phyloP scores from a whole-genome alignment of 176 grass and related monocot genomes.

The Themeda triandra region DNA sequence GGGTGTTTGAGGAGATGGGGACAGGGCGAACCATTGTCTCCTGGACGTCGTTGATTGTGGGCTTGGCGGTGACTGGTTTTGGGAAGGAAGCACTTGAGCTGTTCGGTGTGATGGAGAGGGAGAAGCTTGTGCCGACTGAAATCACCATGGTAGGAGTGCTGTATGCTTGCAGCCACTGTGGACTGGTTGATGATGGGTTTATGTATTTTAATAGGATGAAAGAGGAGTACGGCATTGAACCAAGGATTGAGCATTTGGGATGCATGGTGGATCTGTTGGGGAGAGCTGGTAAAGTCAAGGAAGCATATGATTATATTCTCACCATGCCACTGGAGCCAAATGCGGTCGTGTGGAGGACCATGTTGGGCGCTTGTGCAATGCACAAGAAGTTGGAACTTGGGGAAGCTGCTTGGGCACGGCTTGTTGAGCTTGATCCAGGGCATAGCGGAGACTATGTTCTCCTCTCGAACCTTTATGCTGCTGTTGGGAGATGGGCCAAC shows the following conservation, averaged over 20 bases:
- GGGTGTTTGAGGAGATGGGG: conserved; percentile 70
- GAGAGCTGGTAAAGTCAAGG: conserved; percentile 64
- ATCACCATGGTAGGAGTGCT: conserved; percentile 83
- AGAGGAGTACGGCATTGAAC: conserved; percentile 49
- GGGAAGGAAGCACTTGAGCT: conserved; percentile 66
- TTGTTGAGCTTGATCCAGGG: conserved; percentile 69
- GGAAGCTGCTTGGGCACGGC: conserved; percentile 52
- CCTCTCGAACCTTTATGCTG: conserved; percentile 80
- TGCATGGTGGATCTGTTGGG: conserved; percentile 90
- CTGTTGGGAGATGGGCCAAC: conserved; percentile 59
- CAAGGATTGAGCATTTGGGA: conserved; percentile 73
- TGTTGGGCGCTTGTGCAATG: conserved; percentile 83
- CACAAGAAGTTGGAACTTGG: conserved; percentile 71
- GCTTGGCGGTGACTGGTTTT: conserved; percentile 73
- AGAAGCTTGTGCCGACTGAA: conserved; percentile 59
- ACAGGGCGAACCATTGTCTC: conserved; percentile 46
- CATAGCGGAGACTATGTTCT: conserved; percentile 83
- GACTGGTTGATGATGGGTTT: conserved; percentile 76
- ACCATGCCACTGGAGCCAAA: conserved; percentile 73
- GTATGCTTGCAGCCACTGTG: conserved; percentile 91
- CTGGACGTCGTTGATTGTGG: conserved; percentile 67
- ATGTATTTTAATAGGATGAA: conserved; percentile 73
- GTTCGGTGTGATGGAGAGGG: conserved; percentile 59
- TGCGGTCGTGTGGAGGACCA: conserved; percentile 73
- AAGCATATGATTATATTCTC: conserved; percentile 67